Evolutionary conservation across 805 yeast genomes (phyloP).

Genomic region (Starmerella vaccinii): DNA sequence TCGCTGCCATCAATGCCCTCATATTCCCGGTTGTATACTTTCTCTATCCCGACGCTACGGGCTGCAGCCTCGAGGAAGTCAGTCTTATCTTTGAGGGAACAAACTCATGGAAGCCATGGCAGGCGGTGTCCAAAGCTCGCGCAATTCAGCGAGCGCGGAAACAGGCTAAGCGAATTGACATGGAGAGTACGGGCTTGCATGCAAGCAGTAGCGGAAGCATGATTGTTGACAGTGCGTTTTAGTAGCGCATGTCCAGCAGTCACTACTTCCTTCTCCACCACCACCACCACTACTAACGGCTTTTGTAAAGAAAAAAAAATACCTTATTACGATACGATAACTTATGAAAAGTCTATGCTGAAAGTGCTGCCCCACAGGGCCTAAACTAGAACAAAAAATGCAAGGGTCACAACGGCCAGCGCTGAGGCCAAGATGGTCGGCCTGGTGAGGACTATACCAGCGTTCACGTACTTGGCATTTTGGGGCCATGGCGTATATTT

Average conservation of each 20-base stretch:
- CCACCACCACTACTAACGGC: too few species aligned
- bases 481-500: constrained; percentile 30
- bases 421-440: constrained; percentile 8
- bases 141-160: background rate
- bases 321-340: too few species aligned
- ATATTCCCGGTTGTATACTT: constrained; percentile 38
- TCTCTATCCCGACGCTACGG: constrained; percentile 53
- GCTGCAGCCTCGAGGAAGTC: constrained; percentile 50
- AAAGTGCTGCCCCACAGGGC: too few species aligned
- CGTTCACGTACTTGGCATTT: constrained; percentile 24
- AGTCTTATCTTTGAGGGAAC: constrained; percentile 38
- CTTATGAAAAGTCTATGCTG: too few species aligned
- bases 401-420: background rate
- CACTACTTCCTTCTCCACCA: too few species aligned
- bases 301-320: too few species aligned
- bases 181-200: too few species aligned
- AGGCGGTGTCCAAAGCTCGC: constrained; percentile 28
- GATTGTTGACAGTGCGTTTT: too few species aligned
- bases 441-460: constrained; percentile 8
- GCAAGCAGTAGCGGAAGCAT: too few species aligned
- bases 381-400: constrained; percentile 2
- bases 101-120: constrained; percentile 37
- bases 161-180: too few species aligned
- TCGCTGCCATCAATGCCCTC: constrained; percentile 42
- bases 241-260: too few species aligned